A percentile compares a stretch with the other conserved stretches of the same genome.
These are phyloP conservation scores for Drosera spatulata DNA, from an alignment of 179 eudicot genomes.

Conservation along the genomic window DNA sequence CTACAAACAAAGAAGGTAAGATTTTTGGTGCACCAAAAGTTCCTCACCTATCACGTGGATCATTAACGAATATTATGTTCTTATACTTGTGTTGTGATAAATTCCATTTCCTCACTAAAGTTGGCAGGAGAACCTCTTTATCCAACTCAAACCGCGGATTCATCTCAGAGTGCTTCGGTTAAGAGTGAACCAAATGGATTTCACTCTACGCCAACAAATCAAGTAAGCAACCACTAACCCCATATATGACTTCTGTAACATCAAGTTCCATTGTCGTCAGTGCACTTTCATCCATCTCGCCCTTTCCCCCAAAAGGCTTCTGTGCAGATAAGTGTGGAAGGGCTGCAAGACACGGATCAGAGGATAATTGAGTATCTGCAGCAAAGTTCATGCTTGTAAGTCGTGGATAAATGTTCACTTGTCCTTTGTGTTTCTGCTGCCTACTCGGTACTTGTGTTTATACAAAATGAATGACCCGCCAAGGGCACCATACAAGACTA, in stretches of 20 bases:
- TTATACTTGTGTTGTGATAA: too few species aligned
- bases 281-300: neutral
- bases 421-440: neutral
- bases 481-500: too few species aligned
- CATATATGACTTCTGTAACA: neutral
- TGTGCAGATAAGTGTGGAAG: conserved; percentile 53
- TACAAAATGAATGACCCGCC: too few species aligned
- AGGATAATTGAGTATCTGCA: conserved; percentile 57
- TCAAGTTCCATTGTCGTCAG: neutral
- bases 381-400: conserved; percentile 62
- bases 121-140: conserved; percentile 14
- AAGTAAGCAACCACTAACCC: conserved; percentile 8
- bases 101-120: too few species aligned
- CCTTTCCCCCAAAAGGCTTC: conserved; percentile 22
- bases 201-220: conserved; percentile 24
- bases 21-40: neutral
- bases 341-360: conserved; percentile 59
- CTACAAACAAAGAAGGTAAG: conserved; percentile 43
- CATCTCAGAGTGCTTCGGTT: conserved; percentile 19
- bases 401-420: neutral
- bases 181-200: conserved; percentile 21
- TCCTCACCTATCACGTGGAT: neutral
- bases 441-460: neutral
- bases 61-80: neutral
- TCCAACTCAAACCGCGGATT: conserved; percentile 15